phyloP scores from a whole-genome alignment of 2,329 filamentous ascomycete genomes.

The Paecilomyces dactylethromorphus region DNA sequence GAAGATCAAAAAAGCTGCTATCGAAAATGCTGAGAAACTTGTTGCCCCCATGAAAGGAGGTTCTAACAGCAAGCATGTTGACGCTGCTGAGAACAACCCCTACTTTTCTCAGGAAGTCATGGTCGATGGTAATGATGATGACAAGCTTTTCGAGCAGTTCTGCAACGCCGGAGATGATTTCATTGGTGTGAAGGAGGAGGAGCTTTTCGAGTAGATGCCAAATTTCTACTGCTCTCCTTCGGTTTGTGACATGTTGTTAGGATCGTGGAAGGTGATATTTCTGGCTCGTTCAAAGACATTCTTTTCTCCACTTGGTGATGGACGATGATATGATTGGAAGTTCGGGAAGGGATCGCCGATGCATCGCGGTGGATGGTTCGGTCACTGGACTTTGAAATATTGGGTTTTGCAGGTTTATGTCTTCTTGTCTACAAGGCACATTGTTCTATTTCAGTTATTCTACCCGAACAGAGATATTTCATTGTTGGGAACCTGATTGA shows the following conservation, averaged over 20 bases:
- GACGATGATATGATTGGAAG: too few species aligned
- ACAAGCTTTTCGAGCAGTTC: slow-evolving; percentile 6
- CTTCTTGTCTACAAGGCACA: too few species aligned
- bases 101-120: background rate
- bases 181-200: background rate
- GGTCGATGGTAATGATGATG: background rate
- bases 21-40: slow-evolving; percentile 7
- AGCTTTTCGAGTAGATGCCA: background rate
- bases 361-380: too few species aligned
- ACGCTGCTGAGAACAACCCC: background rate
- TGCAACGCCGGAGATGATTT: slow-evolving; percentile 1
- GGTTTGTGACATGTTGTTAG: background rate
- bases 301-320: too few species aligned
- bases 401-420: too few species aligned
- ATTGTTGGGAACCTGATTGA: too few species aligned
- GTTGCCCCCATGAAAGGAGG: slow-evolving; percentile 1
- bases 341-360: too few species aligned
- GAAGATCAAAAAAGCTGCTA: slow-evolving; percentile 9
- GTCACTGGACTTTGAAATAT: too few species aligned
- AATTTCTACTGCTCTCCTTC: background rate
- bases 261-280: background rate
- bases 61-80: background rate
- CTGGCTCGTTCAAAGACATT: background rate
- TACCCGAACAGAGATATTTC: too few species aligned
- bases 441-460: too few species aligned